Evolutionary conservation across 352 stramenopile genomes (phyloP), one percentile per base, ranked within the genome.

Genomic region (Pythium apleroticum): DNA sequence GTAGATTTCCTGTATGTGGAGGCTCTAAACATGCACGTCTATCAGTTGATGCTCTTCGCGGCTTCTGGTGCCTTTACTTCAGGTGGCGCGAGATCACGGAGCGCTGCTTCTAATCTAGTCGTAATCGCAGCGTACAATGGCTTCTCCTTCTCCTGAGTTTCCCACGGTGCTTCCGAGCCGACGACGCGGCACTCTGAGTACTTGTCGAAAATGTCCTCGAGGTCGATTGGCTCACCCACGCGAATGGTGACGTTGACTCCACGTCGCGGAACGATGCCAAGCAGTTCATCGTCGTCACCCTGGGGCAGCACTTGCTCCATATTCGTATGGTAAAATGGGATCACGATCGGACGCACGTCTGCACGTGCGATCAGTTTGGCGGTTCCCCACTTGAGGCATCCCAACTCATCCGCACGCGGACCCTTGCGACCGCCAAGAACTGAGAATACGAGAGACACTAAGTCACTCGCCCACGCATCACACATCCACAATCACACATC

Each of bases 271-370:
- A 96, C 52, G 27, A 90, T 50, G 46, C 74, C 84, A 66, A 92
- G 86, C 10, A 96, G 63, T 27, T 75, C 76, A 66, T 95, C 89
- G 41, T 88, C 45, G 57, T 79, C 76, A 66, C 93, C 80, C 70
- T 96, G 86, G 24, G 86, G 88, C 81, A 96, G 92, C 48, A 96
- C 71, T 66, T 89, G 69, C 65, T 95, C 81, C 85, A 96, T 95
- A 71, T 93, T 93, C 63, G 83, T 68, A 70, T 95, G 86, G 63
- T 96, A 96, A 66, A 95, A 77, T 9, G 88, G 88, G 50, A 96
- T 70, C 45, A 96, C 88, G 56, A 96, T 73, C 12, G 85, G 84
- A 27, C 77, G 75, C 52, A 81, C 69, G 19, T 77, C 77, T 0
- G 85, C 81, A 52, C 88, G 84, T 24, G 85, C 85, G 56, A 96